Evolutionary conservation across 2,329 filamentous ascomycete species (phyloP), one percentile per base, ranked within the genome.

Genomic region (Nectriaceae sp.): DNA sequence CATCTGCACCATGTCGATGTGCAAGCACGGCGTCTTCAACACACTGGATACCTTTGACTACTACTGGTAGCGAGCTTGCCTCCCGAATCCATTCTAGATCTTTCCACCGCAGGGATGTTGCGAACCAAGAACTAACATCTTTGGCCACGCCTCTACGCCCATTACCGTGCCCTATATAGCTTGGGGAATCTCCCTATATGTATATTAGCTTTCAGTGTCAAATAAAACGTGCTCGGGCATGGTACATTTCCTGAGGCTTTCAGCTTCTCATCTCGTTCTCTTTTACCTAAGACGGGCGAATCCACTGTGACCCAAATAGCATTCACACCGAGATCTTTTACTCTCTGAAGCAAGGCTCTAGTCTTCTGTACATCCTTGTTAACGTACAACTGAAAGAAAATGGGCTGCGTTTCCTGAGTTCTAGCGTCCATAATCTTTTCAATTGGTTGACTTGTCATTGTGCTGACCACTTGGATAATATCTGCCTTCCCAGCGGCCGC

Each of bases 381-480:
- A 10, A 8, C 44, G 54, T 49, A 68, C 64, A 22, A 78, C 73
- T 57, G 80, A 80, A 2, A 78, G 67, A 41, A 79, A 75, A 31
- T 10, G 10, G 26, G 40, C 71, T 65, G 5, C n/a, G n/a, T n/a
- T n/a, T n/a, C n/a, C n/a, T n/a, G n/a, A n/a, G n/a, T n/a, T n/a
- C n/a, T n/a, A n/a, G n/a, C n/a, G n/a, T n/a, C n/a, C n/a, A n/a
- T n/a, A n/a, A n/a, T n/a, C n/a, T n/a, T n/a, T n/a, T n/a, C n/a
- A n/a, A n/a, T n/a, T n/a, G n/a, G n/a, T n/a, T n/a, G n/a, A n/a
- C n/a, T n/a, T n/a, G n/a, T n/a, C n/a, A n/a, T n/a, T n/a, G n/a
- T n/a, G n/a, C n/a, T n/a, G n/a, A n/a, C n/a, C n/a, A n/a, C n/a
- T n/a, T n/a, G n/a, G n/a, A n/a, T n/a, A n/a, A n/a, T n/a, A n/a